These are phyloP conservation scores for Aschersonia sp. DNA, from an alignment of 2,329 filamentous ascomycete species.

Conservation along the genomic window DNA sequence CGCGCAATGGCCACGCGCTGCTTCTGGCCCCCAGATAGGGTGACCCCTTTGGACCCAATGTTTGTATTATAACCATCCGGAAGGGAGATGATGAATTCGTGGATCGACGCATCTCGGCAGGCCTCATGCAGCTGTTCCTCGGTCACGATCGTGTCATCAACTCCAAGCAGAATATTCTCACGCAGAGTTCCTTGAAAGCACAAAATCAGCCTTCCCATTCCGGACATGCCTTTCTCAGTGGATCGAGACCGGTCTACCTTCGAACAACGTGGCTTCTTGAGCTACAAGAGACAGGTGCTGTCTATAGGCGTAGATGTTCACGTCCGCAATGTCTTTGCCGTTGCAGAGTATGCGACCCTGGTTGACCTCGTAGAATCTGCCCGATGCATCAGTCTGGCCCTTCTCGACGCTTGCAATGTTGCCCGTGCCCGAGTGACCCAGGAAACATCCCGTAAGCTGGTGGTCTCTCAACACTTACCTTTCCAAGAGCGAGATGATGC, in stretches of 20 bases:
- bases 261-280: conserved; percentile 61
- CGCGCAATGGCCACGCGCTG: conserved; percentile 58
- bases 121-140: conserved; percentile 36
- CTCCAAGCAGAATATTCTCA: conserved; percentile 56
- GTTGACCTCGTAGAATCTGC: conserved; percentile 54
- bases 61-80: conserved; percentile 55
- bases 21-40: conserved; percentile 57
- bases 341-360: conserved; percentile 52
- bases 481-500: conserved; percentile 50
- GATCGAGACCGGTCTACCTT: conserved; percentile 25
- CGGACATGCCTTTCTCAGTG: neutral
- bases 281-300: conserved; percentile 54
- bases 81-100: conserved; percentile 55
- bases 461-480: conserved; percentile 10
- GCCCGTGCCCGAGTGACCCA: too few species aligned
- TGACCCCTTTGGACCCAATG: conserved; percentile 52
- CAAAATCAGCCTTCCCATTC: too few species aligned
- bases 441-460: neutral
- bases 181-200: conserved; percentile 35
- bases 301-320: conserved; percentile 50
- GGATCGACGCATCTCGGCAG: conserved; percentile 50
- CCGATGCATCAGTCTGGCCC: too few species aligned
- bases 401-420: too few species aligned
- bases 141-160: conserved; percentile 35
- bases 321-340: conserved; percentile 38